These are phyloP conservation scores for Cladophialophora bantiana DNA, from an alignment of 2,329 filamentous ascomycete species.

Conservation along the genomic window DNA sequence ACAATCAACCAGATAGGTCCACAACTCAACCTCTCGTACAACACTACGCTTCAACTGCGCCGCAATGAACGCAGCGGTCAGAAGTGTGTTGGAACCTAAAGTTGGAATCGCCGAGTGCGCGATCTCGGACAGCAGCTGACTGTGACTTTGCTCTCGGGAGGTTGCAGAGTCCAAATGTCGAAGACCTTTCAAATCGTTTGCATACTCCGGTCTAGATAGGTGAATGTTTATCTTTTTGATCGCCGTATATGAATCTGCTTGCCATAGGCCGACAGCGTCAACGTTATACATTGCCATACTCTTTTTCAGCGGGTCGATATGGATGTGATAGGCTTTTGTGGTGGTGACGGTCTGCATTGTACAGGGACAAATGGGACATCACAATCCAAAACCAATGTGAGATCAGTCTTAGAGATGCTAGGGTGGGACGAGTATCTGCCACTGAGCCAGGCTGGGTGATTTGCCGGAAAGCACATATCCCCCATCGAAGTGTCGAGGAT, in stretches of 20 bases:
- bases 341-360: conserved; percentile 64
- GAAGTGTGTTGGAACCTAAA: conserved; percentile 34
- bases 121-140: too few species aligned
- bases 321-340: conserved; percentile 69
- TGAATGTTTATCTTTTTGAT: conserved; percentile 73
- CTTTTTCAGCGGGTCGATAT: conserved; percentile 72
- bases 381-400: conserved; percentile 84
- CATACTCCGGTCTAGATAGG: conserved; percentile 50
- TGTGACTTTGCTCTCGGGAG: too few species aligned
- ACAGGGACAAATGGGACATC: conserved; percentile 96
- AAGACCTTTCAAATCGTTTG: conserved; percentile 38
- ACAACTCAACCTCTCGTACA: too few species aligned
- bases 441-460: conserved; percentile 67
- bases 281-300: conserved; percentile 78
- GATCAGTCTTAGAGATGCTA: conserved; percentile 75
- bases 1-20: too few species aligned
- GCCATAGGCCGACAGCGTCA: conserved; percentile 68
- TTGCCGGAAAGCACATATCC: conserved; percentile 59
- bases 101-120: too few species aligned
- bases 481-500: conserved; percentile 60
- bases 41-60: conserved; percentile 54
- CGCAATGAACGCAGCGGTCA: conserved; percentile 74
- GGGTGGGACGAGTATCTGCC: conserved; percentile 74
- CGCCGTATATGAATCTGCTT: conserved; percentile 68
- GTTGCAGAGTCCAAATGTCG: conserved; percentile 29